Base-by-base conservation (phyloP, 1,284 basidiomycete species). In the Anthracocystis panici-leucophaei region DNA sequence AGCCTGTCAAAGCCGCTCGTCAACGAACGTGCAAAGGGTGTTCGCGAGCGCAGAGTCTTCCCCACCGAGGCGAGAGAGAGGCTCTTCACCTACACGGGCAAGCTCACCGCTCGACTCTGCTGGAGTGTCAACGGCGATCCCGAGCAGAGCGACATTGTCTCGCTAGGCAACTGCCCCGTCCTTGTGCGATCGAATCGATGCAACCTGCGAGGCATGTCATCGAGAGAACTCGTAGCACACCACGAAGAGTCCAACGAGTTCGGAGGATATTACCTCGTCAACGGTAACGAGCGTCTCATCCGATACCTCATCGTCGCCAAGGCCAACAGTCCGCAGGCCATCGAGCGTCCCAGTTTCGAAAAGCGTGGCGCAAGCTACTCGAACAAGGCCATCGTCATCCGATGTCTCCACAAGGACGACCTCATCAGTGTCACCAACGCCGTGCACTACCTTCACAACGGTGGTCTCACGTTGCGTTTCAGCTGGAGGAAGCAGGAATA, bases 401-500 rank as follows among this genome's bases (percentile, higher is more conserved):
- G 97, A 51, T 96, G 94, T 83, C 93, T 96, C 21, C 91, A 91
- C 70, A 72, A 74, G 48, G 72, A 84, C 23, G 82, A 84, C 44
- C 70, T 85, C 31, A 77, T 80, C 51, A 80, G 80, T 42, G 69
- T 85, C 44, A 99, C 97, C 57, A 99, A 99, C 87, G 94, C 93
- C 18, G 90, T 99, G 41, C 97, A 99, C 86, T 99, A 99, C 86
- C 91, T 99, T 38, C 92, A 94, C 20, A 97, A 97, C 83, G 97
- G 97, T 48, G 95, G 91, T 76, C 93, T 95, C 14, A 99, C 95
- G 87, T 87, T 99, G 23, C 91, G 97, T 21, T 99, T 99, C 88
- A 94, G 91, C 83, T 98, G 94, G 94, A 88, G 95, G 58, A 99
- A 99, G 87, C 93, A 97, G 84, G 97, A 99, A 89, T 99, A 97